Conservation (phyloP, 768 basidiomycete species). For the Mycena rebaudengoi region DNA sequence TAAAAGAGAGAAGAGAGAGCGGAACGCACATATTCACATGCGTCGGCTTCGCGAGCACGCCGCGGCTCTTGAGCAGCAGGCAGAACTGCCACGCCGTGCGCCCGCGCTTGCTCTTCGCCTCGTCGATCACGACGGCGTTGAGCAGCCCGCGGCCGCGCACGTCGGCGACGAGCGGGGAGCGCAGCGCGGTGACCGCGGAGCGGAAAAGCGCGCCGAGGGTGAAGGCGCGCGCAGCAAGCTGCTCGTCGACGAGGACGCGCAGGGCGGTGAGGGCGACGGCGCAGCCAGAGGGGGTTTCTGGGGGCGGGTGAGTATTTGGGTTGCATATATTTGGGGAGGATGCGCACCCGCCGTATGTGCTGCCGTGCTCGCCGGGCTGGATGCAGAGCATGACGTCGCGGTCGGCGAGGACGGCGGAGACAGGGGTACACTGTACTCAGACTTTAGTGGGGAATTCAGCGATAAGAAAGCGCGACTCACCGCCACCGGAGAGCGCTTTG, state of each 20-base stretch:
- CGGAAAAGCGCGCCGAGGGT: constrained; percentile 87
- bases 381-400: constrained; percentile 95
- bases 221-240: constrained; percentile 82
- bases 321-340: constrained; percentile 18
- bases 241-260: constrained; percentile 89
- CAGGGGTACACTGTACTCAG: constrained; percentile 81
- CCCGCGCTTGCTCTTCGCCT: constrained; percentile 76
- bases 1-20: neutral
- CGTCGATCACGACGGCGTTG: constrained; percentile 94
- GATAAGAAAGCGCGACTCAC: constrained; percentile 51
- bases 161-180: constrained; percentile 74
- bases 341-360: constrained; percentile 91
- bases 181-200: constrained; percentile 60
- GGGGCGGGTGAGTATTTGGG: neutral
- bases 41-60: constrained; percentile 95
- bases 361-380: constrained; percentile 93
- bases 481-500: constrained; percentile 95
- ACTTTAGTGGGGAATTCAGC: neutral
- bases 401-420: constrained; percentile 93
- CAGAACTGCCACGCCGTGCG: constrained; percentile 97
- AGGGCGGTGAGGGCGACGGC: constrained; percentile 96
- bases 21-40: constrained; percentile 87
- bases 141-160: constrained; percentile 90
- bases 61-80: constrained; percentile 88
- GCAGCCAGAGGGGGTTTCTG: constrained; percentile 93